These are phyloP conservation scores for Daldinia caldariorum DNA, from an alignment of 495 filamentous ascomycete species.

Conservation along the genomic window DNA sequence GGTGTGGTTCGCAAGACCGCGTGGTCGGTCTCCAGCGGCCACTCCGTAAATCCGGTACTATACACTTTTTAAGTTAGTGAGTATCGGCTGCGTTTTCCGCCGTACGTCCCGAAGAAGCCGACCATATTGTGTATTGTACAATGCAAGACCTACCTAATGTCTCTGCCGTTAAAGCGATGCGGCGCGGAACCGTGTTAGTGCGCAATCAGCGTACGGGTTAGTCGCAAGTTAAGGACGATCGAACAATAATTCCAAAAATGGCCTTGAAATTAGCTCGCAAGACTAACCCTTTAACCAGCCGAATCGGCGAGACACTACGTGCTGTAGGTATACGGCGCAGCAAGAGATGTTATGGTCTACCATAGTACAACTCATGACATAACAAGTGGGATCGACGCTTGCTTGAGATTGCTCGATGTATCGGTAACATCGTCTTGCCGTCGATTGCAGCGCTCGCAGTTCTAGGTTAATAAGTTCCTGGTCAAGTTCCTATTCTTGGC, in stretches of 20 bases:
- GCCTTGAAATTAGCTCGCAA: constrained; percentile 14
- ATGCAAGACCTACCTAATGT: not conserved
- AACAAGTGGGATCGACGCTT: constrained; percentile 37
- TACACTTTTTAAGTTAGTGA: constrained; percentile 22
- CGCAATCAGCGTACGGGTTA: constrained; percentile 6
- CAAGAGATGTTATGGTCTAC: constrained; percentile 23
- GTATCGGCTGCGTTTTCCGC: constrained; percentile 27
- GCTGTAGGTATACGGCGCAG: constrained; percentile 38
- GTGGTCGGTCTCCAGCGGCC: constrained; percentile 34
- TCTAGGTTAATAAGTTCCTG: not conserved
- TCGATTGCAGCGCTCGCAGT: constrained; percentile 8
- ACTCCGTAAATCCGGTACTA: constrained; percentile 38
- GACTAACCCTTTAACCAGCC: not conserved
- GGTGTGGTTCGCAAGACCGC: constrained; percentile 22
- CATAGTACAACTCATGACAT: constrained; percentile 30
- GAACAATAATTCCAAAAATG: constrained; percentile 36
- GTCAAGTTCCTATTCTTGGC: constrained; percentile 29
- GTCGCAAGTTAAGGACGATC: constrained; percentile 16
- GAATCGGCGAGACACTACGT: constrained; percentile 18
- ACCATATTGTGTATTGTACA: not conserved
- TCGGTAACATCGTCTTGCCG: constrained; percentile 30
- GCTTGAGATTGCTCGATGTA: constrained; percentile 41
- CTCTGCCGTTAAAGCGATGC: constrained; percentile 22
- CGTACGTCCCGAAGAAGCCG: constrained; percentile 26
- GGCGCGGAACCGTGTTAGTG: constrained; percentile 30